Conservation (phyloP, 371 early-diverging fungal species). For the Fennellomyces sp. region DNA sequence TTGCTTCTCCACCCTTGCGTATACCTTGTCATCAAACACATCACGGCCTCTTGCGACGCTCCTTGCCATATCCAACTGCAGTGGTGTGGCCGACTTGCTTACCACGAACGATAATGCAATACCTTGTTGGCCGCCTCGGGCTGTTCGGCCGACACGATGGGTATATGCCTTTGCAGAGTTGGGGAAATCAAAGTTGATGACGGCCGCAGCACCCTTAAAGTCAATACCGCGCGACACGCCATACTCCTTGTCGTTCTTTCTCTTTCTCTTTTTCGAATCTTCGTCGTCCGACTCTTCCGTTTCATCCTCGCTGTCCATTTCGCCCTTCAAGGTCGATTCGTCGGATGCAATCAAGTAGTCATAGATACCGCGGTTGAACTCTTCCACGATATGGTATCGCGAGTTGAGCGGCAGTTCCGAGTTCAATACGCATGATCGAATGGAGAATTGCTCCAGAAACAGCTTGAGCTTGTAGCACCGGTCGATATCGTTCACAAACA, state of each 20-base stretch:
- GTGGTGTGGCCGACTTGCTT: slow-evolving; percentile 28
- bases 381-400: slow-evolving; percentile 90
- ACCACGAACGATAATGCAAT: slow-evolving; percentile 89
- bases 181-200: slow-evolving; percentile 99
- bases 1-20: slow-evolving; percentile 72
- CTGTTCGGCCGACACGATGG: slow-evolving; percentile 98
- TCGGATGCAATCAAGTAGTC: slow-evolving; percentile 97
- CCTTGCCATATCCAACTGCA: slow-evolving; percentile 31
- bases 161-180: slow-evolving; percentile 86
- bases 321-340: slow-evolving; percentile 75
- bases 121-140: slow-evolving; percentile 89
- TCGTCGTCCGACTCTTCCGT: slow-evolving; percentile 21
- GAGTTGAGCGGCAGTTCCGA: slow-evolving; percentile 94
- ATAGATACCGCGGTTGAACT: slow-evolving; percentile 97
- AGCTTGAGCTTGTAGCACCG: slow-evolving; percentile 90
- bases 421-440: slow-evolving; percentile 89
- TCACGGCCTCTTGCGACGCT: slow-evolving; percentile 40
- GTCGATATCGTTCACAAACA: slow-evolving; percentile 95
- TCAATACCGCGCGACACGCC: slow-evolving; percentile 98
- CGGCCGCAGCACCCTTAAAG: slow-evolving; percentile 91
- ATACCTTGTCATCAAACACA: slow-evolving; percentile 66
- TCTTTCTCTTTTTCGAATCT: slow-evolving; percentile 25
- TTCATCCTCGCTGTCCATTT: slow-evolving; percentile 63
- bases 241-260: slow-evolving; percentile 78
- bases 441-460: slow-evolving; percentile 95